Base-by-base conservation (phyloP, 768 basidiomycete species). In the Mycena filopes region DNA sequence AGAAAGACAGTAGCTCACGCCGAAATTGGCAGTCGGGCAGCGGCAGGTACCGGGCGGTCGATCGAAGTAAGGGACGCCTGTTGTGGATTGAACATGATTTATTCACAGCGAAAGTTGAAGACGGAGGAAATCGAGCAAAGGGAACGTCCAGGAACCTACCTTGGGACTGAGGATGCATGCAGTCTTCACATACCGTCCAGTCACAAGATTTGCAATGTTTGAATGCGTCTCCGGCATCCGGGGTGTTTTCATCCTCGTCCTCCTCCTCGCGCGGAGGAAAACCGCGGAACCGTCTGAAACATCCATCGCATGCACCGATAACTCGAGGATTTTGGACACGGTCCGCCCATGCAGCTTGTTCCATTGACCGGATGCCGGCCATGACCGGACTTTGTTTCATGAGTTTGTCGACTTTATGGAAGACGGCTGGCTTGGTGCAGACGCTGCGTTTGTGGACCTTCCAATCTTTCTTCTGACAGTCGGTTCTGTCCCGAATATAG, bases 381-480 rank as follows among this genome's bases (percentile, higher is more conserved):
- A 60, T 54, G 21, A n/a, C 12, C 38, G 46, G 36, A 20, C 55
- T 36, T 43, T 68, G 47, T 43, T 67, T 68, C 66, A 70, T 40
- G 48, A 63, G 28, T 38, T 65, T 70, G 25, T 72, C 66, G 15
- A 70, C 8, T 42, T 63, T 53, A 16, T 68, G 63, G 13, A 71
- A 23, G 2, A 72, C 16, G 6, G 71, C 57, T 3, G 71, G 63
- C 38, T 68, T 72, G 25, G 33, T 45, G 67, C 71, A 72, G 51
- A 70, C 63, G 23, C 70, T 68, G 55, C 70, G 60, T 47, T 72
- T 72, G 38, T 72, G 71, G 26, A 51, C 63, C 40, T 72, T 72
- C 71, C 71, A 71, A 33, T 72, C 71, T 10, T 21, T 47, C 54
- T 65, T 71, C 51, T 70, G 63, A 33, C 70, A 72, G 10, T 54